Base-by-base conservation (phyloP, 2,329 filamentous ascomycete species). In the Neonectria punicea region DNA sequence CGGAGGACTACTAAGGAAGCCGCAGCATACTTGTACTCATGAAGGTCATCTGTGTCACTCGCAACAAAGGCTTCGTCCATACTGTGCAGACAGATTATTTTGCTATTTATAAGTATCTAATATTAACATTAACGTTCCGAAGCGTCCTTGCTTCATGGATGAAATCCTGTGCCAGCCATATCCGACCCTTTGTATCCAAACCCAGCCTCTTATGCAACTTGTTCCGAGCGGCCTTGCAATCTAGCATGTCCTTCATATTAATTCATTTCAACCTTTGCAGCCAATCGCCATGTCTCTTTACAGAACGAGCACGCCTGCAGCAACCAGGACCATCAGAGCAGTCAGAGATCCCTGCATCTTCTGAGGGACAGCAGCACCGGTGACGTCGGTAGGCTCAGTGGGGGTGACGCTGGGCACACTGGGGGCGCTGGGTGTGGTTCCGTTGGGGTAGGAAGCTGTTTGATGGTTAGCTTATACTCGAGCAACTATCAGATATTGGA, bases 51-150 rank as follows among this genome's bases (percentile, higher is more conserved):
- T 6, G 39, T 20, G 22, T 14, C 16, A 18, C 25, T 22, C n/a
- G 25, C 41, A 32, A n/a, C 16, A 13, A 22, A 41, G 18, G 20
- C 20, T 9, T 22, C 2, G 14, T 28, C 30, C 14, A n/a, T 49
- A 16, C n/a, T n/a, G 14, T 4, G 22, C 7, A 43, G 46, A 49
- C 13, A n/a, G 11, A 9, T 22, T 59, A 9, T 53, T 28, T 14
- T 14, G n/a, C 46, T 49, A 20, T 32, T 41, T 54, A 58, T 50
- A 63, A 59, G 58, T 72, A 61, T 72, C 61, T 63, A 70, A 63
- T 60, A 73, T 73, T 73, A 74, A 59, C 66, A 73, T 73, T 73
- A 74, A 74, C 69, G 62, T 71, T 58, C 56, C 53, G 67, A 72
- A 73, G 69, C 65, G 54, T 47, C 58, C 28, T 51, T 25, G 68